Conservation (phyloP, 805 yeast genomes). For the Candida boleticola region DNA sequence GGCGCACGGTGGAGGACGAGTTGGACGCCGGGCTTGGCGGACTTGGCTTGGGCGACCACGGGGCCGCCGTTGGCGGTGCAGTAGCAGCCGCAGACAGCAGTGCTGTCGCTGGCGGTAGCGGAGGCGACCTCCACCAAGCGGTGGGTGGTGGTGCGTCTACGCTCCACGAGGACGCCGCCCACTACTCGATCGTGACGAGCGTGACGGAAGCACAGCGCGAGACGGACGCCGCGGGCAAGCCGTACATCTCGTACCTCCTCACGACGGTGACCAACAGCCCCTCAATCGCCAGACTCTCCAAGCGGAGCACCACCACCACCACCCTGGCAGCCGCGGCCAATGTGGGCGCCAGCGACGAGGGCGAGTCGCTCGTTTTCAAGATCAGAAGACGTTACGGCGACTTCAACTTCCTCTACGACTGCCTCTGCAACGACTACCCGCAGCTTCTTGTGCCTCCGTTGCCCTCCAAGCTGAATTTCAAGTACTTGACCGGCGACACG, state of each 20-base stretch:
- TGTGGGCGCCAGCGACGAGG: not conserved
- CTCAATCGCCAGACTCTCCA: constrained; percentile 40
- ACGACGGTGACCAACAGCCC: constrained; percentile 65
- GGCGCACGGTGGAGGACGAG: not conserved
- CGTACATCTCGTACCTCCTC: constrained; percentile 71
- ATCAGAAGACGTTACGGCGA: constrained; percentile 86
- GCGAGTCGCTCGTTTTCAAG: constrained; percentile 29
- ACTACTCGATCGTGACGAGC: constrained; percentile 13
- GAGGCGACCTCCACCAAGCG: not conserved
- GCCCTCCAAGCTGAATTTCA: constrained; percentile 88
- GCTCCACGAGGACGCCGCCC: not conserved
- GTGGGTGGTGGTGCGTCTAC: not conserved
- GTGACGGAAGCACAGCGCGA: constrained; percentile 68
- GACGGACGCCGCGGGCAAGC: constrained; percentile 64
- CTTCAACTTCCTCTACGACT: constrained; percentile 73
- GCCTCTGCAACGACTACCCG: constrained; percentile 75
- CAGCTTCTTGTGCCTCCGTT: constrained; percentile 88
- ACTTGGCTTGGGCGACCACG: not conserved
- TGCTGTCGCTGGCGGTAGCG: not conserved
- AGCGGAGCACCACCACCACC: constrained; percentile 6
- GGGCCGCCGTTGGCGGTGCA: not conserved
- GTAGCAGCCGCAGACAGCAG: not conserved
- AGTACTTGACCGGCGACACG: constrained; percentile 91
- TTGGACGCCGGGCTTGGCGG: not conserved
- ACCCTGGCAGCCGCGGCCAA: constrained; percentile 2